A percentile compares a stretch with the other conserved stretches of the same genome.
Evolutionary conservation across 2,329 filamentous ascomycete species (phyloP).

Genomic region (Fusarium pseudoanthophilum): DNA sequence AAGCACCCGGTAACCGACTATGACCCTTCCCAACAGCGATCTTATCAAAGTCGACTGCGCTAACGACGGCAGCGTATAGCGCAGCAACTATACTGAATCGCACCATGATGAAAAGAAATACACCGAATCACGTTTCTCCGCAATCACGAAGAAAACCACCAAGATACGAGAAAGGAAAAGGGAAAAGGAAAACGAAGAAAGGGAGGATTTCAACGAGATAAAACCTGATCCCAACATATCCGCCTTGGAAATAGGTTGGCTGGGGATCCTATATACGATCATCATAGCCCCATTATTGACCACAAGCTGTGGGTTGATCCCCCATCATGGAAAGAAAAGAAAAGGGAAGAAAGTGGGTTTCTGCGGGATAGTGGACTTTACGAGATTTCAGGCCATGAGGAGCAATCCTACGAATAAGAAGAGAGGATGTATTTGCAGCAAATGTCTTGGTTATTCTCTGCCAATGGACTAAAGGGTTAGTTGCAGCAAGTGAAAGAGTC

Average conservation of each 20-base stretch:
- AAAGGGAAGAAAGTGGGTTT: slow-evolving; percentile 13
- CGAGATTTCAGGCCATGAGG: slow-evolving; percentile 4
- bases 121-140: background rate
- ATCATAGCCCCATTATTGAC: slow-evolving; percentile 12
- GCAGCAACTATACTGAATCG: slow-evolving; percentile 48
- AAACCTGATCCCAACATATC: background rate
- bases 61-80: slow-evolving; percentile 50
- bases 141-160: slow-evolving; percentile 15
- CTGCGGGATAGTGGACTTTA: slow-evolving; percentile 24
- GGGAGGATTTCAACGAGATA: slow-evolving; percentile 5
- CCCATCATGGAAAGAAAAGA: slow-evolving; percentile 8
- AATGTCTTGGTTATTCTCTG: background rate
- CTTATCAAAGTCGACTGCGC: slow-evolving; percentile 44
- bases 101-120: slow-evolving; percentile 47
- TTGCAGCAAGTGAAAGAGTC: background rate
- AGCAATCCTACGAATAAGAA: background rate
- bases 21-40: slow-evolving; percentile 31
- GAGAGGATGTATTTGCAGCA: background rate
- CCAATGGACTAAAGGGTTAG: background rate
- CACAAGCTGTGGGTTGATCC: slow-evolving; percentile 8
- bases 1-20: slow-evolving; percentile 57
- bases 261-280: slow-evolving; percentile 31
- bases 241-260: slow-evolving; percentile 1
- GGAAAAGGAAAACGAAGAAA: background rate
- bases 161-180: slow-evolving; percentile 6